Evolutionary conservation across 257 asterid species (phyloP).

Genomic region (Solanum sitiens): DNA sequence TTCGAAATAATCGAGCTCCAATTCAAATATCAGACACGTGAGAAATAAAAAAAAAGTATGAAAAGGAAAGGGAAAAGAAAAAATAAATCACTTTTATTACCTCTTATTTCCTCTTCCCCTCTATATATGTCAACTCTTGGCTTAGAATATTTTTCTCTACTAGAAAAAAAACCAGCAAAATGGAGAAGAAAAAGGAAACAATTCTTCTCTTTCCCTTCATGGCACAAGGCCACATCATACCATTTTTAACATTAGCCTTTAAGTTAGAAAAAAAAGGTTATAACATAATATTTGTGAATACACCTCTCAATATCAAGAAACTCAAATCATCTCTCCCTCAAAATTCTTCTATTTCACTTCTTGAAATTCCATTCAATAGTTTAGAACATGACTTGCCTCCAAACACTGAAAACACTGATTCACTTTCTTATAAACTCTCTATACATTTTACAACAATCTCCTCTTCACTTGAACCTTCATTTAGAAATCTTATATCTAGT

Average conservation of each 20-base stretch:
- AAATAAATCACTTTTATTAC: background rate
- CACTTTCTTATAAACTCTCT: constrained; percentile 25
- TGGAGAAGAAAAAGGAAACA: background rate
- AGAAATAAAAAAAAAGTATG: too few species aligned
- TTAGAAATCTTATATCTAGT: constrained; percentile 12
- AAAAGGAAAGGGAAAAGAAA: too few species aligned
- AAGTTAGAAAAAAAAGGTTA: constrained; percentile 1
- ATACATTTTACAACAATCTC: constrained; percentile 26
- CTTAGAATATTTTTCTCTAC: background rate
- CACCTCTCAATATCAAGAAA: constrained; percentile 35
- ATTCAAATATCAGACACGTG: too few species aligned
- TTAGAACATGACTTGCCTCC: constrained; percentile 51
- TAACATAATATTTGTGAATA: constrained; percentile 10
- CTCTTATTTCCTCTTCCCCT: background rate
- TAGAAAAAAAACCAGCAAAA: background rate
- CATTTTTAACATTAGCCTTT: constrained; percentile 8
- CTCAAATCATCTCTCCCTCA: constrained; percentile 20
- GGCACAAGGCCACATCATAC: constrained; percentile 20
- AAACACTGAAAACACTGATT: constrained; percentile 31
- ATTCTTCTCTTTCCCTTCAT: constrained; percentile 12
- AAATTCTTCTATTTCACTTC: constrained; percentile 15
- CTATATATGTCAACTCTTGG: background rate
- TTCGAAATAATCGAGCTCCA: background rate
- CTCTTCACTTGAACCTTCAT: constrained; percentile 15
- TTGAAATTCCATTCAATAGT: constrained; percentile 39